phyloP scores from a whole-genome alignment of 2,329 filamentous ascomycete species.

The Fusarium circinatum region DNA sequence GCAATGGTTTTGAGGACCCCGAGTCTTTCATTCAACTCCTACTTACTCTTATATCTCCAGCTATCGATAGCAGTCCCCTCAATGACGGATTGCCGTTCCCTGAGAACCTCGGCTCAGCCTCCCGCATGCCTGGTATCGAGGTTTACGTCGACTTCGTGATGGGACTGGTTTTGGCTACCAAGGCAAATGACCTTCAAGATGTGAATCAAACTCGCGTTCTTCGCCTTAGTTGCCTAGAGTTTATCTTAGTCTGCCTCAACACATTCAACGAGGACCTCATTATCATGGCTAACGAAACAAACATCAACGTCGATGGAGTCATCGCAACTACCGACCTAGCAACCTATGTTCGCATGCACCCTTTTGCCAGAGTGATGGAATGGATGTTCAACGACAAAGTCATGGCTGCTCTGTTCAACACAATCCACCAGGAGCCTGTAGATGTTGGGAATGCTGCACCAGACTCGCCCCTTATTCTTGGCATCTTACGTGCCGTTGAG shows the following conservation, averaged over 20 bases:
- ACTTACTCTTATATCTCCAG: conserved; percentile 75
- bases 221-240: conserved; percentile 83
- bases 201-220: conserved; percentile 77
- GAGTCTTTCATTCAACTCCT: conserved; percentile 85
- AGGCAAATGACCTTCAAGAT: conserved; percentile 72
- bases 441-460: conserved; percentile 78
- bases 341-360: conserved; percentile 86
- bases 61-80: conserved; percentile 67
- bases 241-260: conserved; percentile 79
- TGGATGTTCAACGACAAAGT: conserved; percentile 97
- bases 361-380: conserved; percentile 94
- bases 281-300: conserved; percentile 82
- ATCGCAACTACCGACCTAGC: conserved; percentile 80
- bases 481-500: conserved; percentile 82
- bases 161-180: conserved; percentile 78
- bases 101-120: conserved; percentile 80
- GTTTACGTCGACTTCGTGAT: conserved; percentile 92
- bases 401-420: conserved; percentile 79
- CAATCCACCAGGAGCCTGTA: conserved; percentile 78
- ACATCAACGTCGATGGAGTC: conserved; percentile 77
- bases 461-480: conserved; percentile 83
- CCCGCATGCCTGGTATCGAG: conserved; percentile 84
- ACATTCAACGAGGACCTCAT: conserved; percentile 97
- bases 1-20: conserved; percentile 83
- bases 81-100: conserved; percentile 87